Percentiles rank a stretch among this genome's conserved stretches.
These are phyloP conservation scores for Leccinum pellstonianum DNA, from an alignment of 768 basidiomycete genomes.

Conservation along the genomic window DNA sequence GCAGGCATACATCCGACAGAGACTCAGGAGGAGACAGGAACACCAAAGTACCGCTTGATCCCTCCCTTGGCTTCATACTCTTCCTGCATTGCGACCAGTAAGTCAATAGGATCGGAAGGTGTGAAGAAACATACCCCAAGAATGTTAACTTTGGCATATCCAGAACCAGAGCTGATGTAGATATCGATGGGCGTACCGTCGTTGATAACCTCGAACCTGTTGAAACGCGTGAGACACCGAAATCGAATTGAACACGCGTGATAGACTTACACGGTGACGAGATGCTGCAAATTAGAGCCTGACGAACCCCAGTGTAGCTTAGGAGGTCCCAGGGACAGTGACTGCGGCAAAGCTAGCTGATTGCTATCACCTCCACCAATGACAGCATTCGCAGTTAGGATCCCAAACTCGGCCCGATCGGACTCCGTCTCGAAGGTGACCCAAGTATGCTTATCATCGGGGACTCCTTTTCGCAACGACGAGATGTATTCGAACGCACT, in stretches of 20 bases:
- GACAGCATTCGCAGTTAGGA: slow-evolving; percentile 5
- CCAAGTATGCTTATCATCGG: slow-evolving; percentile 7
- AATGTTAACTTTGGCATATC: slow-evolving; percentile 3
- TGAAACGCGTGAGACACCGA: not conserved
- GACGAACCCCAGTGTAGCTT: slow-evolving; percentile 2
- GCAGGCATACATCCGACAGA: not conserved
- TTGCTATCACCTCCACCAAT: slow-evolving; percentile 4
- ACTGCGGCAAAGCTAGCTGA: not conserved
- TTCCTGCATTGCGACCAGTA: not conserved
- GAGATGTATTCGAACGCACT: slow-evolving; percentile 5
- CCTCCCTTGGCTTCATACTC: not conserved
- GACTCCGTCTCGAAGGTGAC: slow-evolving; percentile 1
- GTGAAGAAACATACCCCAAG: not conserved
- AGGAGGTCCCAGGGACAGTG: slow-evolving; percentile 1
- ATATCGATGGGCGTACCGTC: slow-evolving; percentile 7
- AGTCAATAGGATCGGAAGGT: not conserved
- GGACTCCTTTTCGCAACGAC: not conserved
- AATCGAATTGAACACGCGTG: not conserved
- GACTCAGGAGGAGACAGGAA: slow-evolving; percentile 2
- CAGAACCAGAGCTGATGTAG: slow-evolving; percentile 2
- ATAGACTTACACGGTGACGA: not conserved
- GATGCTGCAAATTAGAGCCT: not conserved
- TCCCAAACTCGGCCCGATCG: slow-evolving; percentile 4
- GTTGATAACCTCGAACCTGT: slow-evolving; percentile 1
- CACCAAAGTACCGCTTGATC: not conserved